Base-by-base conservation (phyloP, 768 basidiomycete genomes). In the Gymnopilus junonius region DNA sequence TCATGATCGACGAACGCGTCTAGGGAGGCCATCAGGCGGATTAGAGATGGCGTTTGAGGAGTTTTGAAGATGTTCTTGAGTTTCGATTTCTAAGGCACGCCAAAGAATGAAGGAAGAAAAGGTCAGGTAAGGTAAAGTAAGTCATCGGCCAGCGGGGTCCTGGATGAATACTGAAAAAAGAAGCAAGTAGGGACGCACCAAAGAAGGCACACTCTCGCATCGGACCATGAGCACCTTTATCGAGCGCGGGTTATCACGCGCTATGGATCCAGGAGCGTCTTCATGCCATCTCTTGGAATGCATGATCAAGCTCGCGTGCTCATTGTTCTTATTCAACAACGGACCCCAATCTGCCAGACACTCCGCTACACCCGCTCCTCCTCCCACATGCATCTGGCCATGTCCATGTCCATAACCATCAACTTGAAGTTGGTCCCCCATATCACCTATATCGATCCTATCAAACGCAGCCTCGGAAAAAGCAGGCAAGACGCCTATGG, bases 1-100 rank as follows among this genome's bases (percentile, higher is more conserved):
- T 77, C 78, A 59, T 80, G 77, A 62, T 80, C 79, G 17, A 79
- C 71, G 42, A 80, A 80, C 7, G 76, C 79, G 54, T 82, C 79
- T 23, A 81, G 67, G 10, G 78, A 79, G 58, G 77, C 71, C 27
- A 80, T 68, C 40, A 79, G 61, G 27, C 76, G 74, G 56, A 74
- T 60, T n/a, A 80, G 62, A 11, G 74, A 71, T 14, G 77, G 76
- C 20, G 78, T 76, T 55, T 76, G 75, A 15, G 70, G 63, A 3
- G 70, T 73, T 60, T 68, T 61, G 43, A 76, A 71, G 7, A 74
- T 58, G 20, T 66, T 67, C 57, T 67, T 68, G 27, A 77, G 66
- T 55, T 71, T 68, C 6, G 65, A 55, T 58, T 71, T 71, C 75
- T 77, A 61, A 43, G 53, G 48, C 10, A 51, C 40, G 31, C 17